Evolutionary conservation across 306 rosid genomes (phyloP), one percentile per base, ranked within the genome.

Genomic region (Cucurbita maxima): DNA sequence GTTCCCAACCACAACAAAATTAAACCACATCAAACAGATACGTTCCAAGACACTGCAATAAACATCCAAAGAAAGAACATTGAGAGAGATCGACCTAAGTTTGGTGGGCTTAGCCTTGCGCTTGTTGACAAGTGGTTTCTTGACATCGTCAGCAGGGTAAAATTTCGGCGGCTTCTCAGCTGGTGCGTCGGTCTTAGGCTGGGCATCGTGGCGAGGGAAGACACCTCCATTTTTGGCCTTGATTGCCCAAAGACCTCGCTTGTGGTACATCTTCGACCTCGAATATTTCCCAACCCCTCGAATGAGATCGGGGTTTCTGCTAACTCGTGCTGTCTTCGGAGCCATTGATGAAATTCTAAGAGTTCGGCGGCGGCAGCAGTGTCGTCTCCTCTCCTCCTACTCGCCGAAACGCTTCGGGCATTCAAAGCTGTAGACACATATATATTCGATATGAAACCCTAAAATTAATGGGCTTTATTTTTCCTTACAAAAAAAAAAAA

Each of bases 151-250:
- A 0, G 89, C 87, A 0, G 87, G 89, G 66, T 86, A 86, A 20
- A 83, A 86, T 47, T 83, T 86, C 0, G 86, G 84, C 0, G 87
- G 36, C 64, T 86, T 86, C 80, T 56, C 78, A 0, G 71, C 78
- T 0, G 83, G 75, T 11, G 80, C 51, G 20, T 67, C 70, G 13
- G 82, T 73, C 77, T 77, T 79, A n/a, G 86, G 86, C 72, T 79
- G 71, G 61, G 86, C 72, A 22, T 87, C 88, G 63, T 87, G 88
- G 43, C 75, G 87, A 19, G 91, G 91, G 4, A 87, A 84, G 52
- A 10, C 83, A 64, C 91, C 91, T 4, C 88, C 91, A 37, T 87
- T 83, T 57, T 87, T 87, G 3, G 91, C 91, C 83, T 87, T 87
- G 75, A 87, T 84, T 10, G 91, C 91, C 91, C 91, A 87, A 15